phyloP scores from a whole-genome alignment of 441 rosid species.

The Populus hybrid region DNA sequence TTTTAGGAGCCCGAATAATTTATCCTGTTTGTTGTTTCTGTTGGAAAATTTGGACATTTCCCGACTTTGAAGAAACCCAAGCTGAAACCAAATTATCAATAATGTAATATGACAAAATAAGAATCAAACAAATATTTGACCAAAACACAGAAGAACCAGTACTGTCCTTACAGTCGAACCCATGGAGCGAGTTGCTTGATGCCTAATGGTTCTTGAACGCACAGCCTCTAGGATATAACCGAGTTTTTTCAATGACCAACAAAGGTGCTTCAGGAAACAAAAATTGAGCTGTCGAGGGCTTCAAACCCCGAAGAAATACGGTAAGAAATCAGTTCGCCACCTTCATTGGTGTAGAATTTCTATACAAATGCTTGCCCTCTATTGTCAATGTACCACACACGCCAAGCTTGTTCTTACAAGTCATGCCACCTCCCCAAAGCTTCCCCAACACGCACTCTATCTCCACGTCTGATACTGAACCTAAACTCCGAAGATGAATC shows the following conservation, averaged over 20 bases:
- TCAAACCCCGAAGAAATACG: background rate
- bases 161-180: background rate
- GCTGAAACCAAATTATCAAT: too few species aligned
- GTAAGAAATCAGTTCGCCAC: background rate
- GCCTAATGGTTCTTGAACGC: background rate
- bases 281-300: background rate
- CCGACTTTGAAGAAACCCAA: too few species aligned
- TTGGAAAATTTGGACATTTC: too few species aligned
- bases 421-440: slow-evolving; percentile 71
- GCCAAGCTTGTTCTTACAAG: slow-evolving; percentile 12
- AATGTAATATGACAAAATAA: too few species aligned
- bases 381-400: background rate
- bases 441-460: slow-evolving; percentile 69
- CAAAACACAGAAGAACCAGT: background rate
- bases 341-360: background rate
- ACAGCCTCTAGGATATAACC: background rate
- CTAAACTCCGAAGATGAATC: slow-evolving; percentile 50
- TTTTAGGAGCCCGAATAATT: too few species aligned
- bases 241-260: background rate
- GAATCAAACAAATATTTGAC: background rate
- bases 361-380: background rate
- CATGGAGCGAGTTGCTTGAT: background rate
- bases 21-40: too few species aligned
- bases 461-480: slow-evolving; percentile 58
- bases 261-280: background rate